phyloP scores from a whole-genome alignment of 148 eudicot species.

The Rhododendron henanense region DNA sequence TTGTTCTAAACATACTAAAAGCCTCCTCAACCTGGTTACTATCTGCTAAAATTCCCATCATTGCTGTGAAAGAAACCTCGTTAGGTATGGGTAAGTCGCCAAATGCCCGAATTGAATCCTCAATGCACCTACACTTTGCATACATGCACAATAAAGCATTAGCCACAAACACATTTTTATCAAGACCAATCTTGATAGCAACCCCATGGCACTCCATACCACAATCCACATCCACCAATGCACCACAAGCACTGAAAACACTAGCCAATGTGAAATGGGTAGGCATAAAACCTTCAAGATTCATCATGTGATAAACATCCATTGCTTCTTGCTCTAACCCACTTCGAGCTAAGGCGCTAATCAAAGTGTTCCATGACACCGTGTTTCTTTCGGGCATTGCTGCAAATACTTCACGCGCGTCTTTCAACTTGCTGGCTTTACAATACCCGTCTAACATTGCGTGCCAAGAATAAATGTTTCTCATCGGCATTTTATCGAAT shows the following conservation, averaged over 20 bases:
- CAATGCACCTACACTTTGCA: conserved; percentile 48
- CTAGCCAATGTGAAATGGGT: conserved; percentile 71
- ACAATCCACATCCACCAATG: conserved; percentile 27
- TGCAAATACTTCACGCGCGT: conserved; percentile 45
- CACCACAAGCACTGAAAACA: conserved; percentile 73
- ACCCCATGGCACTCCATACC: conserved; percentile 61
- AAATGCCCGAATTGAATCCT: conserved; percentile 51
- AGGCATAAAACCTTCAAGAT: conserved; percentile 50
- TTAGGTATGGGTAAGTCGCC: conserved; percentile 53
- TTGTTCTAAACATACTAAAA: conserved; percentile 45
- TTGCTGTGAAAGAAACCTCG: conserved; percentile 79
- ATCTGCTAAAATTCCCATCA: conserved; percentile 58
- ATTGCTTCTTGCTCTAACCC: conserved; percentile 44
- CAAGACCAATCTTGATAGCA: conserved; percentile 54
- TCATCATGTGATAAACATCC: conserved; percentile 44
- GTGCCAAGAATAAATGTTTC: conserved; percentile 62
- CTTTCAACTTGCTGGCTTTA: conserved; percentile 23
- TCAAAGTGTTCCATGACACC: conserved; percentile 72
- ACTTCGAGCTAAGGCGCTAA: conserved; percentile 42
- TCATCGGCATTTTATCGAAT: conserved; percentile 50
- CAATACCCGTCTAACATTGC: conserved; percentile 55
- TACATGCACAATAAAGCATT: conserved; percentile 77
- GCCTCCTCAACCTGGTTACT: conserved; percentile 56
- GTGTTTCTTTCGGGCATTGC: conserved; percentile 64
- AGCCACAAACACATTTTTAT: conserved; percentile 55